Base-by-base conservation (phyloP, 352 stramenopile species). In the Pythium monospermum region DNA sequence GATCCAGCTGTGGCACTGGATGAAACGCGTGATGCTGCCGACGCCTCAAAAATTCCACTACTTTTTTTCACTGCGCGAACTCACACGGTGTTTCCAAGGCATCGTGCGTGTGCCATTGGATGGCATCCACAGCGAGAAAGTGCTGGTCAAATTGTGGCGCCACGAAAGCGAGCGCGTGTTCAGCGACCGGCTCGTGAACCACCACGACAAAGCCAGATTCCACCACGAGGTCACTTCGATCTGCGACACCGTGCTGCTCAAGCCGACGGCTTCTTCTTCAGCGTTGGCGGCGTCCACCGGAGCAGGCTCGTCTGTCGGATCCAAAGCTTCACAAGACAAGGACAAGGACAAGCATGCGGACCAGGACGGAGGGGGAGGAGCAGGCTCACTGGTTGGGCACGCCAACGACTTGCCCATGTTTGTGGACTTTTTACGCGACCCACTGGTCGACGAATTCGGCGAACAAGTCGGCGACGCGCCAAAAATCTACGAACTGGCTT, bases 21-120 rank as follows among this genome's bases (percentile, higher is more conserved):
- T 98, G 22, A 78, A 91, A 16, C 74, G 86, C 33, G 97, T 85
- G 12, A 94, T 98, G 67, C 75, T 87, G n/a, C 98, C 98, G 62
- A 98, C 92, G 1, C 94, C 94, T 4, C 80, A 83, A 6, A 98
- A 98, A 57, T 98, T 98, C 59, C 95, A 98, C 73, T 98, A 98
- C 69, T 92, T 98, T 69, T 98, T 98, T 64, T 98, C 98, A 46
- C 95, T 98, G 36, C 87, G 95, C 5, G 88, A 98, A 61, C 74
- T 98, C 25, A 95, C 78, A 30, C 98, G 98, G 52, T 89, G 98
- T 1, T 98, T 98, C 64, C 94, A 98, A 63, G n/a, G n/a, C n/a
- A n/a, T n/a, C n/a, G n/a, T n/a, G n/a, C n/a, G n/a, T n/a, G n/a
- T n/a, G n/a, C n/a, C n/a, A n/a, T n/a, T n/a, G n/a, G n/a, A n/a